phyloP scores from a whole-genome alignment of 257 asterid species.

The Solanum neorickii region DNA sequence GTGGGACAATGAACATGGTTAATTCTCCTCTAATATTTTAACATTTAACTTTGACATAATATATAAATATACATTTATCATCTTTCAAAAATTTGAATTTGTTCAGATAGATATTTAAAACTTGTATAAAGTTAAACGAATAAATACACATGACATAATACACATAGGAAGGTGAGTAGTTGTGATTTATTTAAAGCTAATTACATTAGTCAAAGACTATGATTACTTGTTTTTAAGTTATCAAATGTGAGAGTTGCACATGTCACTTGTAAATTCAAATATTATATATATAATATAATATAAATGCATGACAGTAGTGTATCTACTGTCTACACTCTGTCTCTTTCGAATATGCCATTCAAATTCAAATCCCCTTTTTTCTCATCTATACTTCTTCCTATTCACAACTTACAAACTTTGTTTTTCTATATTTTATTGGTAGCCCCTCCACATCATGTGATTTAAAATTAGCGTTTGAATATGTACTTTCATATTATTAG shows the following conservation, averaged over 20 bases:
- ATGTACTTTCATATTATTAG: no score
- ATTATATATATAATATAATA: no score
- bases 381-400: not conserved
- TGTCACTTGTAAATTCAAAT: not conserved
- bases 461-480: not conserved
- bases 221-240: no score
- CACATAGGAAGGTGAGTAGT: accelerated
- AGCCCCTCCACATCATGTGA: accelerated
- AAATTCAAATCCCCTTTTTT: no score
- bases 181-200: not conserved
- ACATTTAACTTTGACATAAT: not conserved
- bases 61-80: no score
- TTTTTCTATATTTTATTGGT: not conserved
- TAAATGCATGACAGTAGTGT: not conserved
- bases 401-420: not conserved
- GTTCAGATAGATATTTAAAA: no score
- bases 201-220: not conserved
- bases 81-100: no score
- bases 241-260: not conserved
- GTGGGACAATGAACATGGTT: not conserved
- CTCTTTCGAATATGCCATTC: not conserved
- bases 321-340: not conserved
- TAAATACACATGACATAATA: no score
- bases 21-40: not conserved
- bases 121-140: no score